A percentile compares a stretch with the other conserved stretches of the same genome.
Evolutionary conservation across 768 basidiomycete genomes (phyloP).

Genomic region (Leccinum incarnatum): DNA sequence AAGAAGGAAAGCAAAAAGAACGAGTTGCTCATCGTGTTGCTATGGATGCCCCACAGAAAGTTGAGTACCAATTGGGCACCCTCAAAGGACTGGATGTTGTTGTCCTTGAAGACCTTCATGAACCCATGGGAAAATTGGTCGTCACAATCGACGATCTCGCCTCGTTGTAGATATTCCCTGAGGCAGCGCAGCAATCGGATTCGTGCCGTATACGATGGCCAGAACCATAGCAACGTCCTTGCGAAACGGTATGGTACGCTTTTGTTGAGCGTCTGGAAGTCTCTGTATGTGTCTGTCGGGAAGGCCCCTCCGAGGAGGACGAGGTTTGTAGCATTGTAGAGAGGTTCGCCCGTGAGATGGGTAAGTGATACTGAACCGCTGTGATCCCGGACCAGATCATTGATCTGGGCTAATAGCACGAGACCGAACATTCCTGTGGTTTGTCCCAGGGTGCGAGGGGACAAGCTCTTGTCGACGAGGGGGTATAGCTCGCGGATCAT

Average conservation of each 20-base stretch:
- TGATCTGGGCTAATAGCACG: constrained; percentile 12
- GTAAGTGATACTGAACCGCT: constrained; percentile 11
- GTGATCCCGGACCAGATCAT: not conserved
- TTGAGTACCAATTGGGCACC: constrained; percentile 19
- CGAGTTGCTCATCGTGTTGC: constrained; percentile 19
- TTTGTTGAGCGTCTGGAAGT: constrained; percentile 18
- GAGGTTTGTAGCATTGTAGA: constrained; percentile 19
- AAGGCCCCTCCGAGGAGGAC: constrained; percentile 20
- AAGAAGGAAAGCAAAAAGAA: constrained; percentile 29
- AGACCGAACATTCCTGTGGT: constrained; percentile 13
- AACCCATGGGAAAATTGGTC: constrained; percentile 11
- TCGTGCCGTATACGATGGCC: constrained; percentile 17
- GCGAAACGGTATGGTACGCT: constrained; percentile 20
- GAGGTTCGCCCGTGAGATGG: constrained; percentile 15
- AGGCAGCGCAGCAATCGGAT: constrained; percentile 10
- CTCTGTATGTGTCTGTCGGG: constrained; percentile 18
- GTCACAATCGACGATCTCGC: constrained; percentile 2
- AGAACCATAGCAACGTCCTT: constrained; percentile 10
- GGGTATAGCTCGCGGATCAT: constrained; percentile 23
- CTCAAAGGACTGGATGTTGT: constrained; percentile 16
- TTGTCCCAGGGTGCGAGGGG: constrained; percentile 10
- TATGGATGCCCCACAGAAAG: constrained; percentile 23
- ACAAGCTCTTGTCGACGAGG: constrained; percentile 19
- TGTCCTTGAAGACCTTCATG: constrained; percentile 16
- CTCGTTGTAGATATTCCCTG: constrained; percentile 12